These are phyloP conservation scores for Aechmea fasciata DNA, from an alignment of 176 grass and related monocot species.

Conservation along the genomic window DNA sequence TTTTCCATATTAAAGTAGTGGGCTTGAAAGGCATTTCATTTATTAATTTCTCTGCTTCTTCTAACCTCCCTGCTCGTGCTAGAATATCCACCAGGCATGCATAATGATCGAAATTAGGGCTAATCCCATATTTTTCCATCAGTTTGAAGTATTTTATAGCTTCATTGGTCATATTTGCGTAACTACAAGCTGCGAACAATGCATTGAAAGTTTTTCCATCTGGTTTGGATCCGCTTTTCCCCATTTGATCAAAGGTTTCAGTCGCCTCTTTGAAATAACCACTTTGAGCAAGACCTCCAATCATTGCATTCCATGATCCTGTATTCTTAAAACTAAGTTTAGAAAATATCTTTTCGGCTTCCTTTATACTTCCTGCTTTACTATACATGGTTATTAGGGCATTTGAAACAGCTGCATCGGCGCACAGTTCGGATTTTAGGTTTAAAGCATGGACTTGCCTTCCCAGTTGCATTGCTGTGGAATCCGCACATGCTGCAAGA, in stretches of 20 bases:
- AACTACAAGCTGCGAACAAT: constrained; percentile 19
- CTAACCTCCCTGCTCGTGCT: constrained; percentile 17
- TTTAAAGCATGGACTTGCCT: constrained; percentile 15
- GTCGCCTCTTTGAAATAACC: constrained; percentile 15
- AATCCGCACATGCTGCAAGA: constrained; percentile 16
- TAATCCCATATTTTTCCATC: constrained; percentile 17
- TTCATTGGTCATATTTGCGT: constrained; percentile 14
- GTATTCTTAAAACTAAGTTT: constrained; percentile 3
- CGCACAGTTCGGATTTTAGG: constrained; percentile 13
- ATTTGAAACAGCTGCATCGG: constrained; percentile 22
- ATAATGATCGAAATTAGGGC: constrained; percentile 16
- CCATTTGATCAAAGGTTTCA: constrained; percentile 18
- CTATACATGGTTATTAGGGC: constrained; percentile 23
- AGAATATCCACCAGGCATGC: constrained; percentile 26
- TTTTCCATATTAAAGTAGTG: constrained; percentile 21
- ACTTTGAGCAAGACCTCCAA: constrained; percentile 20
- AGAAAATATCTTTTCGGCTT: constrained; percentile 18
- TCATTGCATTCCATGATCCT: constrained; percentile 25
- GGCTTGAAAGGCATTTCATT: constrained; percentile 18
- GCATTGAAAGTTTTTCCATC: constrained; percentile 15
- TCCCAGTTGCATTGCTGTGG: constrained; percentile 18
- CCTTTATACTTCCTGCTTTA: constrained; percentile 12
- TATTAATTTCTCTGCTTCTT: constrained; percentile 23
- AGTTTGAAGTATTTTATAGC: constrained; percentile 11
- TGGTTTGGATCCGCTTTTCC: constrained; percentile 8